A percentile compares a stretch with the other conserved stretches of the same genome.
These are phyloP conservation scores for Alnus rubra DNA, from an alignment of 306 rosid genomes.

Conservation along the genomic window DNA sequence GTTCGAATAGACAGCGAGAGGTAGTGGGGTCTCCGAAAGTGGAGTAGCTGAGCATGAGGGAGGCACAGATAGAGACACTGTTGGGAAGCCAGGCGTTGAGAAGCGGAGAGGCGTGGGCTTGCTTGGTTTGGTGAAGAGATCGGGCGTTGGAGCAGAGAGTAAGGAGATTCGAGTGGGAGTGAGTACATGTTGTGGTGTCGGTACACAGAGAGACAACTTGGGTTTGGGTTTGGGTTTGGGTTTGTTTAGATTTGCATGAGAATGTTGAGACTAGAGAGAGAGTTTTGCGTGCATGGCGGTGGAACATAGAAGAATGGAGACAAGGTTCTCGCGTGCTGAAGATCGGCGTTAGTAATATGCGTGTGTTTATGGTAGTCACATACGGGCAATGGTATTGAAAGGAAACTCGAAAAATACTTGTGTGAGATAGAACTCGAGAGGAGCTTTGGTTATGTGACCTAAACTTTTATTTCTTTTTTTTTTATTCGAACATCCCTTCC, in stretches of 20 bases:
- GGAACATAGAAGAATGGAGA: slow-evolving; percentile 32
- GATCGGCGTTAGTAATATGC: not conserved
- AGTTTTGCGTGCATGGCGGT: slow-evolving; percentile 32
- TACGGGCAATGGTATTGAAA: too few species aligned
- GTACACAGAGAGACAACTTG: slow-evolving; percentile 21
- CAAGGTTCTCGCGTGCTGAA: not conserved
- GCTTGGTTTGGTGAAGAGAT: slow-evolving; percentile 63
- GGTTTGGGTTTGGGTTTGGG: slow-evolving; percentile 22
- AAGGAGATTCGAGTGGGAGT: slow-evolving; percentile 46
- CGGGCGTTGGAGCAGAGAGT: slow-evolving; percentile 38
- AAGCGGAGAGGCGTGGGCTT: slow-evolving; percentile 63
- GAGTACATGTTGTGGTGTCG: slow-evolving; percentile 4
- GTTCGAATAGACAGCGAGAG: slow-evolving; percentile 51
- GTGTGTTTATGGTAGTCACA: too few species aligned
- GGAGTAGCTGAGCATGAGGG: slow-evolving; percentile 77
- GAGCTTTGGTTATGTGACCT: too few species aligned
- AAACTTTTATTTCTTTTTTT: too few species aligned
- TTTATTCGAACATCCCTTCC: too few species aligned
- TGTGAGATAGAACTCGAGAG: too few species aligned
- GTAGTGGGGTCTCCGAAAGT: slow-evolving; percentile 36
- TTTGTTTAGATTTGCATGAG: slow-evolving; percentile 8
- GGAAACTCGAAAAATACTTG: too few species aligned
- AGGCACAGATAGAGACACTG: slow-evolving; percentile 68
- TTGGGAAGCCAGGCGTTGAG: slow-evolving; percentile 61
- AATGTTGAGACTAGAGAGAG: slow-evolving; percentile 12